A percentile compares a stretch with the other conserved stretches of the same genome.
Conservation (phyloP, 2,329 filamentous ascomycete genomes). For the Botrytis tulipae region DNA sequence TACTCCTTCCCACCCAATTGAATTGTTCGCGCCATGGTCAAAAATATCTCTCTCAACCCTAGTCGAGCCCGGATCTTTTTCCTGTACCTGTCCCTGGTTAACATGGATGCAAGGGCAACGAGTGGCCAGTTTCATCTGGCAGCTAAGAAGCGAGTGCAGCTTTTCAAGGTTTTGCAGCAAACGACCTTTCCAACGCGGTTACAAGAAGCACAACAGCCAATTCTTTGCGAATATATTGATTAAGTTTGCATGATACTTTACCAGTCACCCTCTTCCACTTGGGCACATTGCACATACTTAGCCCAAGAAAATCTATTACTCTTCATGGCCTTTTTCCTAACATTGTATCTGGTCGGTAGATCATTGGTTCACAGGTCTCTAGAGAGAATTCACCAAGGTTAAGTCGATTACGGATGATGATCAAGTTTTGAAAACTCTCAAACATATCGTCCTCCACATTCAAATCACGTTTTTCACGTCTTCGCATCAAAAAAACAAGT, state of each 20-base stretch:
- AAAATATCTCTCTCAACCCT: neutral
- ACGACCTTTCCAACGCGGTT: slow-evolving; percentile 9
- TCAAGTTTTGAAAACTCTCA: neutral
- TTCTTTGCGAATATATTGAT: neutral
- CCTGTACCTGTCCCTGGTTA: neutral
- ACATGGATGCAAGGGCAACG: neutral
- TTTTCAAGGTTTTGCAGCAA: neutral
- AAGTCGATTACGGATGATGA: neutral
- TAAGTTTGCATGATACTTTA: neutral
- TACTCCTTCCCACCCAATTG: neutral
- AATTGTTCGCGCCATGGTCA: neutral
- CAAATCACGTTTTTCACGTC: neutral
- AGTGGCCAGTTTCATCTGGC: slow-evolving; percentile 6
- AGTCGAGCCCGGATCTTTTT: neutral
- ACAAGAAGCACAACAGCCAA: slow-evolving; percentile 12
- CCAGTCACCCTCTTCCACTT: neutral
- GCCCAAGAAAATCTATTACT: neutral
- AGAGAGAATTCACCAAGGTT: neutral
- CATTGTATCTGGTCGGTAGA: neutral
- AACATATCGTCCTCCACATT: neutral
- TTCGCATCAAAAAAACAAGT: neutral
- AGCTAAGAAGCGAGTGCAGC: neutral
- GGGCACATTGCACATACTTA: neutral
- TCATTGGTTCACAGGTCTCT: neutral
- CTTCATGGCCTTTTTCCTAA: neutral